These are phyloP conservation scores for Tremellales sp. DNA, from an alignment of 1,284 basidiomycete genomes.

Conservation along the genomic window DNA sequence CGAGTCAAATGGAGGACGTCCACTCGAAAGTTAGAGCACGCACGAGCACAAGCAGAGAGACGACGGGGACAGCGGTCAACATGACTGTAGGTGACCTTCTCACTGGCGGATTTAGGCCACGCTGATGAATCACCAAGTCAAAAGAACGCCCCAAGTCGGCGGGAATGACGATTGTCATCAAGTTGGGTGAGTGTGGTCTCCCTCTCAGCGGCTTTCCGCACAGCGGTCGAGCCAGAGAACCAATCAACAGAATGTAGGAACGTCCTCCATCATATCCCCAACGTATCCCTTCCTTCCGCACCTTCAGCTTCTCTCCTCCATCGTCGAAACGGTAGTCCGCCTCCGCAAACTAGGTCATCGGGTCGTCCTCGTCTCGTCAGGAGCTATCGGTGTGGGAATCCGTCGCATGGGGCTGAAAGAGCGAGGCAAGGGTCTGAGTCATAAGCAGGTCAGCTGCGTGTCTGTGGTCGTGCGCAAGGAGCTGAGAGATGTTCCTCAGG, in stretches of 20 bases:
- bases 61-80: neutral
- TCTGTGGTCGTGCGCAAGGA: neutral
- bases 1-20: too few relatives aligned
- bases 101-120: too few relatives aligned
- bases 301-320: slow-evolving; percentile 80
- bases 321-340: slow-evolving; percentile 85
- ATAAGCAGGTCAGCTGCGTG: slow-evolving; percentile 67
- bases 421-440: slow-evolving; percentile 76
- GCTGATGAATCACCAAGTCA: too few relatives aligned
- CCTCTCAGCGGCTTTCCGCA: slow-evolving; percentile 5
- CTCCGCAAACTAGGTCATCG: slow-evolving; percentile 80
- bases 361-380: slow-evolving; percentile 91
- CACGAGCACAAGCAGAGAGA: too few relatives aligned
- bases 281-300: slow-evolving; percentile 78
- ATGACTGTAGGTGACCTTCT: neutral
- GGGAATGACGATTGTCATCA: slow-evolving; percentile 70
- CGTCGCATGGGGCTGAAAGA: slow-evolving; percentile 82
- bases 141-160: slow-evolving; percentile 15
- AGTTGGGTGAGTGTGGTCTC: slow-evolving; percentile 60
- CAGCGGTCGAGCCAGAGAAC: neutral
- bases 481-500: slow-evolving; percentile 53
- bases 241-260: slow-evolving; percentile 55
- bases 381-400: slow-evolving; percentile 91
- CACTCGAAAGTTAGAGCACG: too few relatives aligned
- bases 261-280: slow-evolving; percentile 90